phyloP scores from a whole-genome alignment of 805 yeast genomes.

The Wickerhamomyces bovis region DNA sequence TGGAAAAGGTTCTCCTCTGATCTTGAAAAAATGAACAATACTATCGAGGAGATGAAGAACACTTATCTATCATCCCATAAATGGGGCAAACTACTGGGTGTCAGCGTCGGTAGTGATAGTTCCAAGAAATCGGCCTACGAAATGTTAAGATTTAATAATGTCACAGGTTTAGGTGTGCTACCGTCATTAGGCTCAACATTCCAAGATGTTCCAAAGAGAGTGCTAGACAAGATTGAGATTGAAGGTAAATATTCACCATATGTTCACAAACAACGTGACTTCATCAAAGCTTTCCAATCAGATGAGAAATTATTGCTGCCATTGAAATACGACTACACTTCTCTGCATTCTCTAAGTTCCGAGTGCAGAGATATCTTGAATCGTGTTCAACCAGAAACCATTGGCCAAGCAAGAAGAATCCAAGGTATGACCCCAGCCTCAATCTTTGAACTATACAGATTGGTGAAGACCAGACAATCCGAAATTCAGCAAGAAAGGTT shows the following conservation, averaged over 20 bases:
- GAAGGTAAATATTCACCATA: conserved; percentile 84
- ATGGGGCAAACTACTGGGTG: conserved; percentile 53
- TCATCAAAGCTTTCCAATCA: conserved; percentile 70
- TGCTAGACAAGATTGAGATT: conserved; percentile 57
- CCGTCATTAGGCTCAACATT: conserved; percentile 18
- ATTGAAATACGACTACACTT: conserved; percentile 50
- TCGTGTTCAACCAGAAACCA: conserved; percentile 74
- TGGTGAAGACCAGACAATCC: conserved; percentile 30
- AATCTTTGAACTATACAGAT: conserved; percentile 65
- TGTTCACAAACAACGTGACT: conserved; percentile 63
- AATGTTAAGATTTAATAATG: conserved; percentile 51
- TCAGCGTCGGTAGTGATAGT: conserved; percentile 48
- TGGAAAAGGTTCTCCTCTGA: conserved; percentile 44
- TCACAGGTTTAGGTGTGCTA: conserved; percentile 13
- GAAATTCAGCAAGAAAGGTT: conserved; percentile 18
- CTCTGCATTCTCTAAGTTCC: conserved; percentile 57
- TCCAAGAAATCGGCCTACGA: conserved; percentile 62
- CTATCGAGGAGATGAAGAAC: conserved; percentile 39
- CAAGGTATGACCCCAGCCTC: conserved; percentile 97
- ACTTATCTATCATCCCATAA: conserved; percentile 45
- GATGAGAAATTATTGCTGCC: conserved; percentile 82
- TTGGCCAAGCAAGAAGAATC: conserved; percentile 92
- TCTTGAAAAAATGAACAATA: conserved; percentile 34
- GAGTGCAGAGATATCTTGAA: conserved; percentile 71
- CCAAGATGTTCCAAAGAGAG: conserved; percentile 34